Evolutionary conservation across 495 filamentous ascomycete species (phyloP), one percentile per base, ranked within the genome.

Genomic region (Penicillium flavigenum): DNA sequence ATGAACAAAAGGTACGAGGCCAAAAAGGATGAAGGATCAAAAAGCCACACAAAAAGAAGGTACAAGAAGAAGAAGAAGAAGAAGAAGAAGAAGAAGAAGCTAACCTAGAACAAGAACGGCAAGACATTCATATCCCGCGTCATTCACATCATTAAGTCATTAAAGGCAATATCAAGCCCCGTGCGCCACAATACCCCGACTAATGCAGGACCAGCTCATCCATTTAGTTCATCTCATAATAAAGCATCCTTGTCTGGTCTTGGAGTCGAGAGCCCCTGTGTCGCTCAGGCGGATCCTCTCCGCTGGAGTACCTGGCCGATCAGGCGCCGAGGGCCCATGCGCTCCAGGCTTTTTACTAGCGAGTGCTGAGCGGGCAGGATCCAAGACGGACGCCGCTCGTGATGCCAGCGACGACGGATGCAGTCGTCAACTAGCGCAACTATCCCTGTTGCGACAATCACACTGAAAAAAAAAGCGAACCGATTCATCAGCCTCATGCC

Each of bases 391-490:
- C 74, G 72, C 66, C 85, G 83, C 68, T 85, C 84, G 22, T 81
- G 73, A 65, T 91, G 86, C 82, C 88, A 94, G 52, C 84, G 85
- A 47, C 86, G 81, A 69, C 88, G 87, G 74, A 96, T 93, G 74
- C 87, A 89, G 73, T 98, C 93, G 65, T 98, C 94, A 56, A 96
- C 88, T 44, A 98, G 85, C 7, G 89, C 85, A 46, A 95, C 89
- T 64, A 98, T 79, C 39, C 93, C 94, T 47, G 92, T 93, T 22
- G 92, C 86, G 54, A 98, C 84, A 64, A 98, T 88, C 59, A 92
- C 88, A 66, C 92, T 96, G 44, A 2, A 22, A 11, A 24, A 29
- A 34, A 22, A 45, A 27, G 54, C 27, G 59, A 42, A 57, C 39
- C 51, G 26, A 53, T 72, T 69, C 68, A 67, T 70, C 56, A 71